Evolutionary conservation across 2,329 filamentous ascomycete genomes (phyloP), one percentile per base, ranked within the genome.

Genomic region (Phialophora expanda): DNA sequence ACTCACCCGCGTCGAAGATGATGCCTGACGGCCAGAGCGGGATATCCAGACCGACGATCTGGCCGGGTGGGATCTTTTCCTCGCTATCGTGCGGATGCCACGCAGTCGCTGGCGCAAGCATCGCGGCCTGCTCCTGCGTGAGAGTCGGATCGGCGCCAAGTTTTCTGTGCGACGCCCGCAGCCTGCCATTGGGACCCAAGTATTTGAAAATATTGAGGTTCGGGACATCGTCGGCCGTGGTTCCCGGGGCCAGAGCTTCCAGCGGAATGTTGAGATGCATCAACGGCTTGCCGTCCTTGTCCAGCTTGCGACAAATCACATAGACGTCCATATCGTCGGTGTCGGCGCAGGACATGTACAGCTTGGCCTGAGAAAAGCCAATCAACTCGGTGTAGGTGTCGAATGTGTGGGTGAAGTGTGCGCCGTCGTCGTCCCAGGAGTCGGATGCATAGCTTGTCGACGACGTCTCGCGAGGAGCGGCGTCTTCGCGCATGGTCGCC

Each of bases 11-110:
- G 2, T 82, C 79, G 69, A 79, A 84, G 30, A 82, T 78, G 0
- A 82, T 75, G 0, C 81, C 81, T 74, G 80, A 78, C 0, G 78
- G 76, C 81, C 80, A 84, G 12, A 84, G 80, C 0, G 80, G 80
- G 64, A 84, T 83, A 54, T 83, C 80, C 4, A 83, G 71, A 69
- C 77, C 77, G 3, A 82, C 80, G 22, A 83, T 72, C 6, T 77
- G 72, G 0, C 81, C 81, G 0, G 75, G 76, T 2, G 70, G 61
- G 0, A 83, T 73, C 69, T 81, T 80, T 51, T 81, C 75, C 51
- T 80, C 74, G 17, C 72, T 71, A 4, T 76, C 74, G 62, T 83
- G 79, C 0, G 80, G 75, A 57, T 82, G 77, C 65, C 75, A 76
- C 0, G 73, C 57, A 9, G 48, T 9, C 0, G 61, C 65, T 4